Percentiles rank a stretch among this genome's conserved stretches.
Conservation (phyloP, 2,329 filamentous ascomycete species). For the Stemphylium lycopersici region DNA sequence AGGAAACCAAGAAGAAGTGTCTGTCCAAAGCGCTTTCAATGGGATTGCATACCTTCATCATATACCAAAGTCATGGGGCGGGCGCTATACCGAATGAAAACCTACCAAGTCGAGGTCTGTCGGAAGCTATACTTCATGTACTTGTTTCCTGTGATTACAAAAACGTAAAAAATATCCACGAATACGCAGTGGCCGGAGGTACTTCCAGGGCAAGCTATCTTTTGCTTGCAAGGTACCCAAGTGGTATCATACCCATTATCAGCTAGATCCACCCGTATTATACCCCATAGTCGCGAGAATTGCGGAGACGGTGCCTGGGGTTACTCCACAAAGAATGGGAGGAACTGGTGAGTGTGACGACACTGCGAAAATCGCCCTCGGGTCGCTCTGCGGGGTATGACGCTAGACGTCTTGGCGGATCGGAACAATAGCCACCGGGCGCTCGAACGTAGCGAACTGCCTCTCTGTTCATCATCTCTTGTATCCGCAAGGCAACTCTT, state of each 20-base stretch:
- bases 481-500: background rate
- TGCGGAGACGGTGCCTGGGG: background rate
- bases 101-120: background rate
- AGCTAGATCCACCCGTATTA: background rate
- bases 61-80: constrained; percentile 1
- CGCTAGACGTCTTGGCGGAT: constrained; percentile 1
- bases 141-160: background rate
- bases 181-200: constrained; percentile 3
- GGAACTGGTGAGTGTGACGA: constrained; percentile 1
- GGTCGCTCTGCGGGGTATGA: constrained; percentile 6
- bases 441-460: background rate
- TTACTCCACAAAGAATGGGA: background rate
- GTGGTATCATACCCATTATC: background rate
- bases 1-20: background rate
- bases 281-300: background rate
- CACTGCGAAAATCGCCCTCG: constrained; percentile 1
- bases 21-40: background rate
- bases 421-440: constrained; percentile 2
- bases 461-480: background rate
- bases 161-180: constrained; percentile 10
- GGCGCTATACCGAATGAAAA: background rate
- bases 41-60: background rate
- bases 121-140: constrained; percentile 1
- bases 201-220: background rate
- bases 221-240: background rate